These are phyloP conservation scores for Pythium brassicae DNA, from an alignment of 352 stramenopile species.

Conservation along the genomic window DNA sequence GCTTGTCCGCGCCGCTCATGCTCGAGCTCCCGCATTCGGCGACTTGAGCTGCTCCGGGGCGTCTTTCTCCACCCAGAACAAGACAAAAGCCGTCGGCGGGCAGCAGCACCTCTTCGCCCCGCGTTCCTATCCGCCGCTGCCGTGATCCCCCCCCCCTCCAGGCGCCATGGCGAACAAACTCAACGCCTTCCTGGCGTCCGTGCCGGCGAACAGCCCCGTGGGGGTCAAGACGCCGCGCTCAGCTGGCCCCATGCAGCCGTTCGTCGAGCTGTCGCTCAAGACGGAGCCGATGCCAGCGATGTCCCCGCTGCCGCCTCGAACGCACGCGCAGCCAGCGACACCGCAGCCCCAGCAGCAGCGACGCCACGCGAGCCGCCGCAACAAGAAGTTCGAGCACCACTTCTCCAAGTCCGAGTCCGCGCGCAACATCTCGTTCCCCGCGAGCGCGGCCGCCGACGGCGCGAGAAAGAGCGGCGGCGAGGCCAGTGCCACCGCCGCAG, in stretches of 20 bases:
- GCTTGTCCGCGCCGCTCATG: too few relatives aligned
- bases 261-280: conserved; percentile 29
- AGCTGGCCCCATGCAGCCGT: conserved; percentile 1
- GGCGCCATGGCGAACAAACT: conserved; percentile 58
- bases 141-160: neutral
- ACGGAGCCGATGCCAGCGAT: neutral
- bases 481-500: conserved; percentile 14
- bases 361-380: conserved; percentile 18
- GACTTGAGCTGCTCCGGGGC: too few relatives aligned
- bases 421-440: conserved; percentile 14
- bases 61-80: too few relatives aligned
- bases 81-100: too few relatives aligned
- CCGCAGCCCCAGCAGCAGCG: conserved; percentile 38
- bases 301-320: neutral
- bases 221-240: neutral
- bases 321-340: conserved; percentile 28
- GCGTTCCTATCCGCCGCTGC: neutral
- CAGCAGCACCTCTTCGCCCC: neutral
- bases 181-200: conserved; percentile 68
- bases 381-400: conserved; percentile 22
- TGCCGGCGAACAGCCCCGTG: conserved; percentile 55
- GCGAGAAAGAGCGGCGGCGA: neutral
- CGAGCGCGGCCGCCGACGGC: conserved; percentile 23
- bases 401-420: conserved; percentile 16
- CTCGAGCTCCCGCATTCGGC: too few relatives aligned